Base-by-base conservation (phyloP, 257 asterid genomes). In the Asclepias syriaca region DNA sequence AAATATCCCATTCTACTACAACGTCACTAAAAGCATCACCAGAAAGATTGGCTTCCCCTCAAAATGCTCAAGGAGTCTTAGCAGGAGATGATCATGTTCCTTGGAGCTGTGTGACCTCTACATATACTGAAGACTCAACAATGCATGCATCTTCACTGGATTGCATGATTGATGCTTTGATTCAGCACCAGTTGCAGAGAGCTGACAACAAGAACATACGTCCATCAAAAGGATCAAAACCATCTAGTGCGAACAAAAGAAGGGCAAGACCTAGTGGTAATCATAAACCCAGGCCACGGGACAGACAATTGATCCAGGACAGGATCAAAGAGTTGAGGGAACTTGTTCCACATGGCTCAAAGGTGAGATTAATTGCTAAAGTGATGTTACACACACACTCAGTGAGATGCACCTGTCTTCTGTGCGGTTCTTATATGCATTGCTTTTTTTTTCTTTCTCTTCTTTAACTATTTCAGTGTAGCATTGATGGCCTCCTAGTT, bases 401-500 rank as follows among this genome's bases (percentile, higher is more conserved):
- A 34, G 4, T 61, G 48, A 6, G 19, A 8, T 8, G 16, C n/a
- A 16, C 65, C 49, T 67, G 21, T 37, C 48, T 68, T 68, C 72
- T 75, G 22, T 2, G 19, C 56, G 13, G 51, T 10, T 0, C 5
- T 69, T 55, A 43, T 49, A n/a, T 55, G 8, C 21, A 43, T 51
- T 71, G 8, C 32, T 1, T 19, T 21, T 7, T 43, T 32, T 15
- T 24, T 29, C 32, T 29, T 2, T 2, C 3, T 29, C 34, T 27
- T 72, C 14, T 51, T 6, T 69, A 21, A 14, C 72, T 50, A 51
- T 70, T 81, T 72, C 97, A 94, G 99, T 81, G 99, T 83, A 94
- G 99, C 95, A 91, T 94, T 57, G 99, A 94, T 70, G 92, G 98
- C 74, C 94, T 94, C 71, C 90, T 94, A 73, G 93, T 91, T 71